These are phyloP conservation scores for Penicillium malachiteum DNA, from an alignment of 495 filamentous ascomycete genomes.

Conservation along the genomic window DNA sequence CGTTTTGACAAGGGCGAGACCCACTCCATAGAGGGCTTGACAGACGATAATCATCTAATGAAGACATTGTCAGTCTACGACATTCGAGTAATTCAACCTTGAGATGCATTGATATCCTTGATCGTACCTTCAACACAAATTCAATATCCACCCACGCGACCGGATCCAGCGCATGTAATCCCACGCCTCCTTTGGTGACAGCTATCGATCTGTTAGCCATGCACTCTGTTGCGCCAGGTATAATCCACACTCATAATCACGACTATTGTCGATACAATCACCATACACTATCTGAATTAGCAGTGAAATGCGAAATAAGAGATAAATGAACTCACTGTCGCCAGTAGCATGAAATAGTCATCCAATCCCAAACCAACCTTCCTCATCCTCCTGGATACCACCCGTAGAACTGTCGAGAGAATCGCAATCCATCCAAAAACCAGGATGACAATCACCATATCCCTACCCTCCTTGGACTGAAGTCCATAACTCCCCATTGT, in stretches of 20 bases:
- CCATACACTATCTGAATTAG: not conserved
- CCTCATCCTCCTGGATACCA: slow-evolving; percentile 8
- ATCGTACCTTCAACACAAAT: slow-evolving; percentile 5
- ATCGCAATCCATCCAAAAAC: not conserved
- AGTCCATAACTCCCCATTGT: slow-evolving; percentile 8
- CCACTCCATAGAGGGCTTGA: not conserved
- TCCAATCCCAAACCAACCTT: slow-evolving; percentile 3
- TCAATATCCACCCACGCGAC: slow-evolving; percentile 1
- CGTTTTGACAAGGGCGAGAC: slow-evolving; percentile 1
- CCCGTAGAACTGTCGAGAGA: not conserved
- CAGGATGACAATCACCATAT: slow-evolving; percentile 5
- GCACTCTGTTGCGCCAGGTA: not conserved
- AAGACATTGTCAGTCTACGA: not conserved
- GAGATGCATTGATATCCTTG: too few relatives aligned
- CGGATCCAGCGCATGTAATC: not conserved
- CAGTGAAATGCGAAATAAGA: not conserved
- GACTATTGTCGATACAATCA: slow-evolving; percentile 4
- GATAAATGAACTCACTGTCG: not conserved
- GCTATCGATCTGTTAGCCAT: not conserved
- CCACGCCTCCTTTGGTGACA: slow-evolving; percentile 10
- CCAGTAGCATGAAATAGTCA: slow-evolving; percentile 3
- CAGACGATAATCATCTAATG: slow-evolving; percentile 10
- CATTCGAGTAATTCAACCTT: too few relatives aligned
- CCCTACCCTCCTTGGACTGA: slow-evolving; percentile 2
- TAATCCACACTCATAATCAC: slow-evolving; percentile 6